A percentile compares a stretch with the other conserved stretches of the same genome.
Evolutionary conservation across 228 moss, liverwort and hornwort genomes (phyloP).

Genomic region (Sphagnum fallax): DNA sequence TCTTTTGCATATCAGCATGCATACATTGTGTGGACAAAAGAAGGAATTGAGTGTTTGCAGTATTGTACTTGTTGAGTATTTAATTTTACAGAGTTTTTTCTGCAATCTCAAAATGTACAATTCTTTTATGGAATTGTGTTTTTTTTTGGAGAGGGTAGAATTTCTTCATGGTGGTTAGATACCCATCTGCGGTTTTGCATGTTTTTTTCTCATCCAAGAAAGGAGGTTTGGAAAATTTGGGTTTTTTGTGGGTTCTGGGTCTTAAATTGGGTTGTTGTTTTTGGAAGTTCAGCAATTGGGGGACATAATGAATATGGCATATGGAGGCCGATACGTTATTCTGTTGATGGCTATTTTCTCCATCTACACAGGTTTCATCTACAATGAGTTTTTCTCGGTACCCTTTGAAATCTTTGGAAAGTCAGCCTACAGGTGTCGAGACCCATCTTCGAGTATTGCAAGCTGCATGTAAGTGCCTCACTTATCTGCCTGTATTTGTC

Average conservation of each 20-base stretch:
- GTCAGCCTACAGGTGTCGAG: conserved; percentile 75
- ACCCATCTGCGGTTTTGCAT: too few species aligned
- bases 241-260: too few species aligned
- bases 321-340: conserved; percentile 91
- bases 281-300: conserved; percentile 68
- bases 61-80: background rate
- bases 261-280: too few species aligned
- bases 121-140: background rate
- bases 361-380: conserved; percentile 90
- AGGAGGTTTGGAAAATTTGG: too few species aligned
- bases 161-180: background rate
- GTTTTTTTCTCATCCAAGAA: too few species aligned
- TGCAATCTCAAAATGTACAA: too few species aligned
- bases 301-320: conserved; percentile 97
- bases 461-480: conserved; percentile 33
- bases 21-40: background rate
- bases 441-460: conserved; percentile 13
- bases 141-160: background rate
- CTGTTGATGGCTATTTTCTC: conserved; percentile 93
- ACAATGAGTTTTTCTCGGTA: conserved; percentile 94
- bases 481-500: background rate
- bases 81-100: background rate
- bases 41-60: background rate
- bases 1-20: background rate
- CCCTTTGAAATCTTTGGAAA: conserved; percentile 52